phyloP scores from a whole-genome alignment of 192 early-diverging fungal genomes.

The Gryganskiella cystojenkinii region DNA sequence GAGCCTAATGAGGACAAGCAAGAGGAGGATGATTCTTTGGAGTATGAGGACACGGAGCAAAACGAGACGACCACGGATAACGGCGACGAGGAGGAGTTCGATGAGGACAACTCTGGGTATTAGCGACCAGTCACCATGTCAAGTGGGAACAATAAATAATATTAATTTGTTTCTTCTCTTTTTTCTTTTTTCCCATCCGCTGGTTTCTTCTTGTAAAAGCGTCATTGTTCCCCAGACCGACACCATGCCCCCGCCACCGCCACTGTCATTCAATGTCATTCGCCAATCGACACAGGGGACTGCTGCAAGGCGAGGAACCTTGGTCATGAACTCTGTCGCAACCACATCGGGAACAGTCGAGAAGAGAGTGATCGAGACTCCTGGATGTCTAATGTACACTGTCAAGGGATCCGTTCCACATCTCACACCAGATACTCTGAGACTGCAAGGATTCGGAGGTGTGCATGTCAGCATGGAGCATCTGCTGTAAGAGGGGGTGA shows the following conservation, averaged over 20 bases:
- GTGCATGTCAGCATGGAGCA: slow-evolving; percentile 50
- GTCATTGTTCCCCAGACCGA: too few relatives aligned
- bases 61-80: not conserved
- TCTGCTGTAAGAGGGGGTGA: slow-evolving; percentile 19
- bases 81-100: not conserved
- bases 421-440: slow-evolving; percentile 62
- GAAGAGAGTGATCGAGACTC: slow-evolving; percentile 55
- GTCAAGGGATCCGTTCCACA: slow-evolving; percentile 66
- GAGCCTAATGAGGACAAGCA: too few relatives aligned
- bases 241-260: too few relatives aligned
- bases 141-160: not conserved
- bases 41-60: too few relatives aligned
- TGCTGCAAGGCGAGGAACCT: slow-evolving; percentile 33
- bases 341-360: not conserved
- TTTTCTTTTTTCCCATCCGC: too few relatives aligned
- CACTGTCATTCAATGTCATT: slow-evolving; percentile 49
- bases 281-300: slow-evolving; percentile 46
- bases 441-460: slow-evolving; percentile 51
- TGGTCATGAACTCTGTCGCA: slow-evolving; percentile 17
- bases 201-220: too few relatives aligned
- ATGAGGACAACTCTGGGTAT: not conserved
- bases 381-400: slow-evolving; percentile 64
- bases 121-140: too few relatives aligned
- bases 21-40: too few relatives aligned
- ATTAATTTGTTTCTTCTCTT: too few relatives aligned